Evolutionary conservation across 169 alveolate genomes (phyloP).

Genomic region (Ichthyophthirius multifiliis): DNA sequence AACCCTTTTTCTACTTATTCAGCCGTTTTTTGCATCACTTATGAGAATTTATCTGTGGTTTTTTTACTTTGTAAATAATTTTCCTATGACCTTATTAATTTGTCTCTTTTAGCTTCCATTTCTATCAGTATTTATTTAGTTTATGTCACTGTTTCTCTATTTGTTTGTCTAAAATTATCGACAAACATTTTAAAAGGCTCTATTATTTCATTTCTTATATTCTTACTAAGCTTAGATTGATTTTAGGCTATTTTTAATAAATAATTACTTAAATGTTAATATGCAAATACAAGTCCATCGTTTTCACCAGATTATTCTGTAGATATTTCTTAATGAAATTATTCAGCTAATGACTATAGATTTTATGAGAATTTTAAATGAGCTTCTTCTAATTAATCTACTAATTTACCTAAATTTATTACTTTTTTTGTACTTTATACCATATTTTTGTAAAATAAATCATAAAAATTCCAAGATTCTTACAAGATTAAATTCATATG

Average conservation of each 20-base stretch:
- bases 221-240: not conserved
- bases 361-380: not conserved
- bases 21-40: constrained; percentile 2
- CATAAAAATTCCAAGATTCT: not conserved
- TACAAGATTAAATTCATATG: not conserved
- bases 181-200: constrained; percentile 14
- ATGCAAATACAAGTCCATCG: not conserved
- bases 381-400: not conserved
- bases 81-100: not conserved
- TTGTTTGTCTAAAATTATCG: not conserved
- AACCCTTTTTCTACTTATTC: not conserved
- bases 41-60: not conserved
- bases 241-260: not conserved
- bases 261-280: constrained; percentile 10
- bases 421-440: constrained; percentile 3
- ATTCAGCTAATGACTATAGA: not conserved
- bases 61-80: not conserved
- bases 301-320: not conserved
- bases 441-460: not conserved
- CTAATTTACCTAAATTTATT: not conserved
- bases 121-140: not conserved
- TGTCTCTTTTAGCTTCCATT: not conserved
- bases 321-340: constrained; percentile 7
- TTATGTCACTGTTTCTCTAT: not conserved
- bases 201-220: not conserved